Evolutionary conservation across 2,329 filamentous ascomycete species (phyloP), one percentile per base, ranked within the genome.

Genomic region (Colletotrichum paranaense): DNA sequence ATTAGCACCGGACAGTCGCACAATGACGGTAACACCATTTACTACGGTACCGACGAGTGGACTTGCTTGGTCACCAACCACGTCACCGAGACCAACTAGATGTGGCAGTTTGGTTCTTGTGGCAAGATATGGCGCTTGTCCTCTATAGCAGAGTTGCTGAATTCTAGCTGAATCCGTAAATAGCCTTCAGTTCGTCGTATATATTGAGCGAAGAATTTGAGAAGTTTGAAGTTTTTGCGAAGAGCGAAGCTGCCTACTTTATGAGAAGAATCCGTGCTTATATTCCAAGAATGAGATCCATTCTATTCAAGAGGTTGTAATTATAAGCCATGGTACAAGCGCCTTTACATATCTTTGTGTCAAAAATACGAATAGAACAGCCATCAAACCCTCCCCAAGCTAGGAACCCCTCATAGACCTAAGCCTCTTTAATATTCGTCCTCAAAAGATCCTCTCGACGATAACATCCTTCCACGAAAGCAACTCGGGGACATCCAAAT

Each of bases 11-110:
- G 86, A 2, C 80, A 81, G 74, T 82, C 84, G 0, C 79, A 81
- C 59, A 79, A 86, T 66, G 86, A 88, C 62, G 82, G 82, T n/a
- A 82, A 84, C 65, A 87, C 85, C 14, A 83, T 87, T 72, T 87
- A 84, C 76, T 84, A 82, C 35, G 82, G 81, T 24, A 82, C 80
- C 22, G 78, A 78, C 14, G 82, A 85, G 26, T 86, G 82, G 78
- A 80, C 81, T 14, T 88, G 85, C 74, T 75, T 87, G 70, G 83
- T 87, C 30, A 83, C 82, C 7, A 79, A 88, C 58, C 85, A 87
- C 74, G 80, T 87, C 19, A 71, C 67, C 3, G 62, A 66, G 4
- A 73, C 73, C 22, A 62, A 72, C 16, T 75, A 68, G 63, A 32
- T 1, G 1, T 5, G 12, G 5, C 16, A 22, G 3, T n/a, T 12